Percentiles rank a stretch among this genome's conserved stretches.
These are phyloP conservation scores for Trichoderma brevicompactum DNA, from an alignment of 2,329 filamentous ascomycete genomes.

Conservation along the genomic window DNA sequence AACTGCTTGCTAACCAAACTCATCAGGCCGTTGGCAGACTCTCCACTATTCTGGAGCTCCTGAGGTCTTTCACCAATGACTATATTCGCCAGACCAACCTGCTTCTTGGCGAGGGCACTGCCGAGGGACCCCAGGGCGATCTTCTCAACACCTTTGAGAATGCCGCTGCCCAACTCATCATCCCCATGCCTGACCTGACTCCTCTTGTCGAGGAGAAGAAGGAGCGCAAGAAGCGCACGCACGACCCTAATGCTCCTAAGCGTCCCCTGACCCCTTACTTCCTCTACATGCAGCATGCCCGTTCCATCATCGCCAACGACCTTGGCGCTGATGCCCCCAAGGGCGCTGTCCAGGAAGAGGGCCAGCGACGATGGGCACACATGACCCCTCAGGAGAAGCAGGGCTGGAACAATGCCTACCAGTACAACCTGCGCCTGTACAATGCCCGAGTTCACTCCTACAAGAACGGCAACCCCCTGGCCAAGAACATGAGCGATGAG, in stretches of 20 bases:
- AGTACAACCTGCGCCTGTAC: slow-evolving; percentile 69
- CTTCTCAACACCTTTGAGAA: slow-evolving; percentile 58
- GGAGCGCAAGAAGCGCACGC: slow-evolving; percentile 84
- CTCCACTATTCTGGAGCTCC: slow-evolving; percentile 75
- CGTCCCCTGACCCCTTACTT: slow-evolving; percentile 93
- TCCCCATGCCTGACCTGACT: slow-evolving; percentile 45
- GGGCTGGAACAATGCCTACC: slow-evolving; percentile 69
- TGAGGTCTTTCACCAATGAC: slow-evolving; percentile 78
- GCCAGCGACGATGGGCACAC: slow-evolving; percentile 80
- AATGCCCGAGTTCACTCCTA: slow-evolving; percentile 68
- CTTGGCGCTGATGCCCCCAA: slow-evolving; percentile 76
- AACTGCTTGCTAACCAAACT: slow-evolving; percentile 43
- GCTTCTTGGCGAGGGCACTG: slow-evolving; percentile 68
- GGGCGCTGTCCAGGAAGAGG: slow-evolving; percentile 85
- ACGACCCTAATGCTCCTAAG: slow-evolving; percentile 94
- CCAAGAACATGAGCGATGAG: slow-evolving; percentile 65
- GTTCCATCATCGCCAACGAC: slow-evolving; percentile 79
- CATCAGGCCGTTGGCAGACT: slow-evolving; percentile 60
- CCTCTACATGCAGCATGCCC: slow-evolving; percentile 87
- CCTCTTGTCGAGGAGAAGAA: slow-evolving; percentile 71
- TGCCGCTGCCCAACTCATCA: slow-evolving; percentile 53
- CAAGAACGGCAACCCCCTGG: slow-evolving; percentile 61
- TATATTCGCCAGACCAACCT: slow-evolving; percentile 90
- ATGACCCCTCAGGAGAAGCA: slow-evolving; percentile 76
- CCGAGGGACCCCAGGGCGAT: slow-evolving; percentile 52